Conservation (phyloP, 495 filamentous ascomycete genomes). For the Penicillium herquei region DNA sequence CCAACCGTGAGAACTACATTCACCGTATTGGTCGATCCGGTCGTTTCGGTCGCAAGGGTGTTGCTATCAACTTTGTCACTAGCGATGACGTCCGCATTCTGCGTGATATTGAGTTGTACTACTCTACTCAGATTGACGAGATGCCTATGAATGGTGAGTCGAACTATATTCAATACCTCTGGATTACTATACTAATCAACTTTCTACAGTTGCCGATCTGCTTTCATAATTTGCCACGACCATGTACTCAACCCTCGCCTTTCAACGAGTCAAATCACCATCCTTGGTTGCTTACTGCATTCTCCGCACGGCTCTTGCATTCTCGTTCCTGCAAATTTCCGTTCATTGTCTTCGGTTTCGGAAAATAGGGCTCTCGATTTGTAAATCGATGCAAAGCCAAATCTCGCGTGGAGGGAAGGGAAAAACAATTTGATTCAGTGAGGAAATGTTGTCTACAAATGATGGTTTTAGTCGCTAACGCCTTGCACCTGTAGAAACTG, state of each 20-base stretch:
- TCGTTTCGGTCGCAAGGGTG: constrained; percentile 96
- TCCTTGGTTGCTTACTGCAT: neutral
- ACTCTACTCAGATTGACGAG: constrained; percentile 98
- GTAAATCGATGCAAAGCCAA: constrained; percentile 12
- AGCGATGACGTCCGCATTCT: constrained; percentile 96
- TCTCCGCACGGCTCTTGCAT: no score
- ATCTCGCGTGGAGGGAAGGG: constrained; percentile 40
- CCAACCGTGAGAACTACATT: constrained; percentile 99
- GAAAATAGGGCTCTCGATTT: neutral
- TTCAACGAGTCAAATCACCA: constrained; percentile 10
- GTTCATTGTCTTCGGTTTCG: neutral
- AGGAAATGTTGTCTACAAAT: constrained; percentile 7
- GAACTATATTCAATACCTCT: neutral
- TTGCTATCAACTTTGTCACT: constrained; percentile 99
- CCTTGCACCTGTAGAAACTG: constrained; percentile 7
- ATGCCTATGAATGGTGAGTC: constrained; percentile 91
- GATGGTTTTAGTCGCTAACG: neutral
- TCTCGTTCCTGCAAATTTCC: neutral
- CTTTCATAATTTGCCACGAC: constrained; percentile 34
- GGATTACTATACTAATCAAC: constrained; percentile 9
- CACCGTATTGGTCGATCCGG: constrained; percentile 95
- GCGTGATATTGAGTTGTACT: constrained; percentile 95
- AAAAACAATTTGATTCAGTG: constrained; percentile 24
- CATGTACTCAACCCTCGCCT: constrained; percentile 2
- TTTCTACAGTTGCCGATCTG: constrained; percentile 42